These are phyloP conservation scores for Aspergillus tamarii DNA, from an alignment of 2,329 filamentous ascomycete genomes.

Conservation along the genomic window DNA sequence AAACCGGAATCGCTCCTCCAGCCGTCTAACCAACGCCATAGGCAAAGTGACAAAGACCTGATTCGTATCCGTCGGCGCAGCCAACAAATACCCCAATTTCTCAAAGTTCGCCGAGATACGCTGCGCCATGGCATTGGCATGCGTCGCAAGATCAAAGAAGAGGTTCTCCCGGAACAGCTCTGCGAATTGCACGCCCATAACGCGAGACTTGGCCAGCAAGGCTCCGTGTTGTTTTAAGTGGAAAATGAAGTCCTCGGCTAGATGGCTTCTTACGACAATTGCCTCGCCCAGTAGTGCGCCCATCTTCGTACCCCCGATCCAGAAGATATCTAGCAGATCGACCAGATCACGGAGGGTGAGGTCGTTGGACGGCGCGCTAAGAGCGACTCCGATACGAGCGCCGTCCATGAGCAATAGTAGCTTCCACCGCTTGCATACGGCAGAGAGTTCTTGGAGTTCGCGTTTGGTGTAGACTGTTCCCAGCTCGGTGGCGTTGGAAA, in stretches of 20 bases:
- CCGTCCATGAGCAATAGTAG: constrained; percentile 55
- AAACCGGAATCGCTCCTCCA: constrained; percentile 52
- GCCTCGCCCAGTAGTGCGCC: constrained; percentile 56
- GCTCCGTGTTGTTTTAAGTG: constrained; percentile 58
- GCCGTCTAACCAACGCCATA: constrained; percentile 37
- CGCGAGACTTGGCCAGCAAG: constrained; percentile 54
- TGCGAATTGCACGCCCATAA: constrained; percentile 55
- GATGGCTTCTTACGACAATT: constrained; percentile 50
- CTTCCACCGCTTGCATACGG: constrained; percentile 44
- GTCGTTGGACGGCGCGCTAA: constrained; percentile 49
- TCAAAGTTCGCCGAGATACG: constrained; percentile 50
- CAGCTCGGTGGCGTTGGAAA: constrained; percentile 57
- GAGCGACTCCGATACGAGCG: constrained; percentile 49
- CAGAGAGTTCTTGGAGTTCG: constrained; percentile 49
- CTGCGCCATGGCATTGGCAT: constrained; percentile 51
- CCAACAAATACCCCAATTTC: constrained; percentile 46
- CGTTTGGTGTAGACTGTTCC: constrained; percentile 53
- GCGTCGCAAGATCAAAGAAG: constrained; percentile 51
- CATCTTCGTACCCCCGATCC: constrained; percentile 59
- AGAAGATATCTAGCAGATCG: constrained; percentile 56
- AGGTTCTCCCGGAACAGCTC: constrained; percentile 52
- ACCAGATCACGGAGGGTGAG: constrained; percentile 50
- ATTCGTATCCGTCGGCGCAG: constrained; percentile 54
- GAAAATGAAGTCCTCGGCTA: constrained; percentile 54
- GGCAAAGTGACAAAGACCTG: constrained; percentile 56